These are phyloP conservation scores for Bocquillonia castaneifolia DNA, from an alignment of 441 rosid genomes.

Conservation along the genomic window DNA sequence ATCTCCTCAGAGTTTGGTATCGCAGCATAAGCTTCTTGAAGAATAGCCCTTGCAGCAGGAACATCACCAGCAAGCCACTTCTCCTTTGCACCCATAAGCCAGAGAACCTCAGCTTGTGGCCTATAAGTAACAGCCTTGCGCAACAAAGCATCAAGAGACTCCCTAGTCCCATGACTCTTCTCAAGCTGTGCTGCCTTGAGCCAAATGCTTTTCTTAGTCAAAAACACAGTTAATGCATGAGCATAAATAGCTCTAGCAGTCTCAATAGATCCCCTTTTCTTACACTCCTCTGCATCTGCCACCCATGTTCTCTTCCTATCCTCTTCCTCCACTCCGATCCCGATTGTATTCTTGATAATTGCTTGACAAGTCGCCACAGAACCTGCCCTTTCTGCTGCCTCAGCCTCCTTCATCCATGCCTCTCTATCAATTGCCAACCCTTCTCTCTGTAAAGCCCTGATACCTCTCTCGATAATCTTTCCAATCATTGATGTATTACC, in stretches of 20 bases:
- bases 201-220: slow-evolving; percentile 97
- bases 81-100: slow-evolving; percentile 99
- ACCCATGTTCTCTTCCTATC: slow-evolving; percentile 99
- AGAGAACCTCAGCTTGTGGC: slow-evolving; percentile 92
- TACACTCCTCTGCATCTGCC: slow-evolving; percentile 98
- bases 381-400: slow-evolving; percentile 83
- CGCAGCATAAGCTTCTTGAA: slow-evolving; percentile 92
- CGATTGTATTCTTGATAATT: slow-evolving; percentile 67
- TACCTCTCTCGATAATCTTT: slow-evolving; percentile 88
- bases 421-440: slow-evolving; percentile 84
- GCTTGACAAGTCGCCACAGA: slow-evolving; percentile 85
- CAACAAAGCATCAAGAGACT: slow-evolving; percentile 86
- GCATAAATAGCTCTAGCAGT: slow-evolving; percentile 91
- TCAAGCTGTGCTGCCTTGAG: slow-evolving; percentile 93
- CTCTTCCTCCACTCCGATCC: slow-evolving; percentile 91
- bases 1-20: slow-evolving; percentile 95
- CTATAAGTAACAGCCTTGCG: slow-evolving; percentile 79
- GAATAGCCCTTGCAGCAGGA: slow-evolving; percentile 85
- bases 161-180: slow-evolving; percentile 92
- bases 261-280: slow-evolving; percentile 85
- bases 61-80: slow-evolving; percentile 99
- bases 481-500: slow-evolving; percentile 74
- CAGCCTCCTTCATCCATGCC: slow-evolving; percentile 95
- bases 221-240: slow-evolving; percentile 77
- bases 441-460: slow-evolving; percentile 77